Percentiles rank a stretch among this genome's conserved stretches.
Evolutionary conservation across 371 early-diverging fungal genomes (phyloP).

Genomic region (Mortierella sp.): DNA sequence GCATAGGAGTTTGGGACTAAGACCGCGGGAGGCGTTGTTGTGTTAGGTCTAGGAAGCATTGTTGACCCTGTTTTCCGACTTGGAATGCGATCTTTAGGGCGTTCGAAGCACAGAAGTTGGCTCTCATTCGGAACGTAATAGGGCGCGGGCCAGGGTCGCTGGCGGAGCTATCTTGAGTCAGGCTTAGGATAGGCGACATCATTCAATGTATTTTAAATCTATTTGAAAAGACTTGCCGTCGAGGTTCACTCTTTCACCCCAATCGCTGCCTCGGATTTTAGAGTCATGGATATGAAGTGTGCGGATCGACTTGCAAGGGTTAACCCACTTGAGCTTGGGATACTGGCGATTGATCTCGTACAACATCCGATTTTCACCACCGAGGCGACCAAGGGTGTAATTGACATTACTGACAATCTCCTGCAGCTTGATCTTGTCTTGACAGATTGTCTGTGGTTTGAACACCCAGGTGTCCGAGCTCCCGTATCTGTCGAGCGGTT

Average conservation of each 20-base stretch:
- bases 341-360: slow-evolving; percentile 13
- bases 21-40: too few relatives aligned
- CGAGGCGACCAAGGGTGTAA: slow-evolving; percentile 8
- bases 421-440: slow-evolving; percentile 5
- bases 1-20: too few relatives aligned
- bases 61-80: too few relatives aligned
- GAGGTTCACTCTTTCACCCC: background rate
- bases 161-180: too few relatives aligned
- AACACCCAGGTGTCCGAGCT: slow-evolving; percentile 27
- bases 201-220: too few relatives aligned
- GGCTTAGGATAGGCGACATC: too few relatives aligned
- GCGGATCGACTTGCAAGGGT: slow-evolving; percentile 2
- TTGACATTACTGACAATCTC: slow-evolving; percentile 7
- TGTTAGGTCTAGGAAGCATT: too few relatives aligned
- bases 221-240: too few relatives aligned
- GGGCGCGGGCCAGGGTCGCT: too few relatives aligned
- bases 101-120: too few relatives aligned
- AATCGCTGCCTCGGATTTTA: background rate
- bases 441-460: slow-evolving; percentile 2
- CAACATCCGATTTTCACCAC: slow-evolving; percentile 18
- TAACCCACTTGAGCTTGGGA: slow-evolving; percentile 1
- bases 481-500: slow-evolving; percentile 3
- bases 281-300: slow-evolving; percentile 9
- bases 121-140: too few relatives aligned
- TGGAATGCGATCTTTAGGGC: too few relatives aligned